phyloP scores from a whole-genome alignment of 495 filamentous ascomycete species.

The Aspergillus steynii region DNA sequence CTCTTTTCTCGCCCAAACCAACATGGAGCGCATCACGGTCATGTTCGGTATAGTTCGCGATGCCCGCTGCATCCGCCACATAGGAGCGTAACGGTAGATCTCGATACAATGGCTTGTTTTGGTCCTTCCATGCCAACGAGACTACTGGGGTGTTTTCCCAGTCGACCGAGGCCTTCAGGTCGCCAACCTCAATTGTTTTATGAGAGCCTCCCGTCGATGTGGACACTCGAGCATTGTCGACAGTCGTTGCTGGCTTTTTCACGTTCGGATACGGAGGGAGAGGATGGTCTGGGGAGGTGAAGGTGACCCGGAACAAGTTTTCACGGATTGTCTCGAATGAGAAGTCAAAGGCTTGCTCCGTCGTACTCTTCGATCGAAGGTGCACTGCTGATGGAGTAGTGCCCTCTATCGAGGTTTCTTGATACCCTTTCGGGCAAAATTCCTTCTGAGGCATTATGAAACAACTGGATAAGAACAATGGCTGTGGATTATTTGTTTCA shows the following conservation, averaged over 20 bases:
- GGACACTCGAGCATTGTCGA: slow-evolving; percentile 27
- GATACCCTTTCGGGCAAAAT: slow-evolving; percentile 44
- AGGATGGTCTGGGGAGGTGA: slow-evolving; percentile 57
- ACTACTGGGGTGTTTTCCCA: slow-evolving; percentile 59
- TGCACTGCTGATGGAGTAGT: slow-evolving; percentile 30
- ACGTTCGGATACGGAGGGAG: slow-evolving; percentile 62
- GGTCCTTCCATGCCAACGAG: slow-evolving; percentile 51
- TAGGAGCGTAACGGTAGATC: slow-evolving; percentile 66
- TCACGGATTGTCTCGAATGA: slow-evolving; percentile 58
- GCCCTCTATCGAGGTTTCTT: slow-evolving; percentile 23
- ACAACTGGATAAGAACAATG: slow-evolving; percentile 9
- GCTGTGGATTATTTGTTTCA: not conserved
- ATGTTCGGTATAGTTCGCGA: slow-evolving; percentile 61
- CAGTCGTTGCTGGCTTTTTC: slow-evolving; percentile 40
- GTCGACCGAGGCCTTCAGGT: slow-evolving; percentile 52
- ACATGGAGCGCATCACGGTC: slow-evolving; percentile 60
- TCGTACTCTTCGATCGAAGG: slow-evolving; percentile 41
- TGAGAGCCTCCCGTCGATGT: slow-evolving; percentile 27
- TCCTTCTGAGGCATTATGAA: slow-evolving; percentile 58
- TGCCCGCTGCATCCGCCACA: slow-evolving; percentile 54
- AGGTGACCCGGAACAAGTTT: slow-evolving; percentile 65
- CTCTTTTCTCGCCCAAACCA: slow-evolving; percentile 68
- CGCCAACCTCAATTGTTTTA: slow-evolving; percentile 47
- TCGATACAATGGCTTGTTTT: slow-evolving; percentile 49
- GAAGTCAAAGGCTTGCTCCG: slow-evolving; percentile 48